Conservation (phyloP, 768 basidiomycete genomes). For the Collybia sordida region DNA sequence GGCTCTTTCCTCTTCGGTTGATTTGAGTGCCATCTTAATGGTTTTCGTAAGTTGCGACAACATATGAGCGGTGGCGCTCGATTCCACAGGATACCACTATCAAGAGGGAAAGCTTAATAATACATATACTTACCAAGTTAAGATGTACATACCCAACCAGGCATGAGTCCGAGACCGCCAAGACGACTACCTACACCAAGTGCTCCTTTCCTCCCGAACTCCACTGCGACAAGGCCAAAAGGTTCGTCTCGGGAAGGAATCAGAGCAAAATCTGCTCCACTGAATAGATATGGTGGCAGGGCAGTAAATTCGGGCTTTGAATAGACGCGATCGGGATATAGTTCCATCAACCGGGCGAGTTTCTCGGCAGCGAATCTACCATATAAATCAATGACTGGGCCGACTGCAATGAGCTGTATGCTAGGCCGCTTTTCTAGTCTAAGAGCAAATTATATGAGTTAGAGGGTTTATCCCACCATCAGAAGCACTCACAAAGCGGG, state of each 20-base stretch:
- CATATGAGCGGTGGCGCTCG: constrained; percentile 90
- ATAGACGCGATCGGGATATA: constrained; percentile 90
- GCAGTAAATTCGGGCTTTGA: constrained; percentile 98
- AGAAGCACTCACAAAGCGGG: constrained; percentile 66
- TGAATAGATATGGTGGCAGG: constrained; percentile 89
- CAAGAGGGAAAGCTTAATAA: constrained; percentile 6
- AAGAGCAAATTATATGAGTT: constrained; percentile 8
- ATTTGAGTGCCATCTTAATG: constrained; percentile 91
- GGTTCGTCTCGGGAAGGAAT: constrained; percentile 97
- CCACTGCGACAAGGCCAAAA: constrained; percentile 93
- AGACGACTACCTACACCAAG: constrained; percentile 93
- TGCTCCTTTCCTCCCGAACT: constrained; percentile 95
- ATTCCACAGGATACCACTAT: constrained; percentile 97
- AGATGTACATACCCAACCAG: constrained; percentile 79
- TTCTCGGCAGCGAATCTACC: constrained; percentile 96
- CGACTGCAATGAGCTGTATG: constrained; percentile 86
- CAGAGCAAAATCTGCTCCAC: constrained; percentile 92
- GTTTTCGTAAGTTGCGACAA: constrained; percentile 92
- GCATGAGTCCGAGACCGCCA: constrained; percentile 95
- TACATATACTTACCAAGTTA: background rate
- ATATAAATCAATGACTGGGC: constrained; percentile 94
- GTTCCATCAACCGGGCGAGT: constrained; percentile 88
- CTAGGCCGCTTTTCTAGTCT: constrained; percentile 84
- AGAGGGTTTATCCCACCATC: background rate
- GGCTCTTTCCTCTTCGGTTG: constrained; percentile 87